phyloP scores from a whole-genome alignment of 1,284 basidiomycete genomes.

The Papiliotrema fonsecae region DNA sequence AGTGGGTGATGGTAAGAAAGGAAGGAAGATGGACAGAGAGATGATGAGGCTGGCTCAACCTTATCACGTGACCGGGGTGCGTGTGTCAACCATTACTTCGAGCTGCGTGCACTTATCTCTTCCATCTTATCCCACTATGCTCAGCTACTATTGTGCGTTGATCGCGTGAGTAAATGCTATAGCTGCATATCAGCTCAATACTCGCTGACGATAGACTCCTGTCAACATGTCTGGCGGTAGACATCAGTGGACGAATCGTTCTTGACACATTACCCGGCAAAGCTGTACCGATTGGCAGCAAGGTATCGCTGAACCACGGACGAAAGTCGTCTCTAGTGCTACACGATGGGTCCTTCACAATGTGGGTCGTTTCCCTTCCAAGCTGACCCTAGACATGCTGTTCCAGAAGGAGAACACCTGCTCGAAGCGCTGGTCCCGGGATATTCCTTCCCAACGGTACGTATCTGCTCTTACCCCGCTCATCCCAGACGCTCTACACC shows the following conservation, averaged over 20 bases:
- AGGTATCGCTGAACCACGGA: constrained; percentile 31
- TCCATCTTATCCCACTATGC: no score
- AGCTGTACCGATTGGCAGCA: constrained; percentile 7
- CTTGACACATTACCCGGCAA: neutral
- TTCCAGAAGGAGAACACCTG: constrained; percentile 32
- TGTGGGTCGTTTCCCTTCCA: constrained; percentile 20
- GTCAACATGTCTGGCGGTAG: neutral
- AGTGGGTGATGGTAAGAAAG: no score
- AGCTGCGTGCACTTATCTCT: no score
- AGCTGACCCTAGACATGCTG: constrained; percentile 13
- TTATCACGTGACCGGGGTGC: no score
- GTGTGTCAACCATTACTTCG: no score
- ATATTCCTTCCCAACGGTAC: constrained; percentile 26
- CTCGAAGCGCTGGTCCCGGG: constrained; percentile 32
- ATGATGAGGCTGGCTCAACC: no score
- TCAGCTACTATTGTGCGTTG: no score
- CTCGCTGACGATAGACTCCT: no score
- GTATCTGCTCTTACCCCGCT: constrained; percentile 4
- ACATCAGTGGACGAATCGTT: neutral
- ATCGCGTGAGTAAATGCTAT: no score
- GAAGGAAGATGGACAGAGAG: no score
- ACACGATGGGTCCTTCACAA: constrained; percentile 33
- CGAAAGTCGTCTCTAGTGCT: constrained; percentile 20
- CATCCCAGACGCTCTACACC: constrained; percentile 3
- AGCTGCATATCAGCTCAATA: no score